Percentiles rank a stretch among this genome's conserved stretches.
phyloP scores from a whole-genome alignment of 129 eudicot genomes.

The Tagetes erecta region DNA sequence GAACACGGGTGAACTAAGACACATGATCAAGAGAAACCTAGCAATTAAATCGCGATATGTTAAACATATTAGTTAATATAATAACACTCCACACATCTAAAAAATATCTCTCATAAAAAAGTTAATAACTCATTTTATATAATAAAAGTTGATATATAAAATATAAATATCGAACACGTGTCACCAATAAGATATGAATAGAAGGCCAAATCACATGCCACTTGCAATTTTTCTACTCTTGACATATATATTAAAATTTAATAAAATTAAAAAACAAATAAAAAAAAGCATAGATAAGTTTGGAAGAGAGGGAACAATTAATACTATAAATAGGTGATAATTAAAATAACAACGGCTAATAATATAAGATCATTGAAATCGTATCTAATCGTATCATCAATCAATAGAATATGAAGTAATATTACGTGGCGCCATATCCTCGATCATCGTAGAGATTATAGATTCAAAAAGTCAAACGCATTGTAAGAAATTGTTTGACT shows the following conservation, averaged over 20 bases:
- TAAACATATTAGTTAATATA: no score
- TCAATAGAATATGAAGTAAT: not conserved
- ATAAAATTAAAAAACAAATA: no score
- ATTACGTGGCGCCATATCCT: conserved; percentile 9
- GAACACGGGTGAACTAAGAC: no score
- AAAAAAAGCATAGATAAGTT: not conserved
- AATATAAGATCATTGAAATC: not conserved
- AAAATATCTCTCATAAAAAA: no score
- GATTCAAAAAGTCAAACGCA: not conserved
- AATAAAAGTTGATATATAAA: no score
- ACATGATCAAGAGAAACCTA: no score
- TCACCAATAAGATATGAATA: not conserved
- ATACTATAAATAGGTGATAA: not conserved
- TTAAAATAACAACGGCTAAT: not conserved
- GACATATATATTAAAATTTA: no score
- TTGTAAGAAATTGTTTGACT: conserved; percentile 14
- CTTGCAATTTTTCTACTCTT: no score
- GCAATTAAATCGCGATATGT: no score
- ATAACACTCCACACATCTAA: no score
- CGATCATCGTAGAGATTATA: not conserved
- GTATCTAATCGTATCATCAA: conserved; percentile 14
- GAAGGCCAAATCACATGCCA: conserved; percentile 8
- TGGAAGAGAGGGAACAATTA: conserved; percentile 22
- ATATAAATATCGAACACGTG: not conserved
- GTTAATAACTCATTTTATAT: no score